Evolutionary conservation across 768 basidiomycete species (phyloP).

Genomic region (Amanita inopinata): DNA sequence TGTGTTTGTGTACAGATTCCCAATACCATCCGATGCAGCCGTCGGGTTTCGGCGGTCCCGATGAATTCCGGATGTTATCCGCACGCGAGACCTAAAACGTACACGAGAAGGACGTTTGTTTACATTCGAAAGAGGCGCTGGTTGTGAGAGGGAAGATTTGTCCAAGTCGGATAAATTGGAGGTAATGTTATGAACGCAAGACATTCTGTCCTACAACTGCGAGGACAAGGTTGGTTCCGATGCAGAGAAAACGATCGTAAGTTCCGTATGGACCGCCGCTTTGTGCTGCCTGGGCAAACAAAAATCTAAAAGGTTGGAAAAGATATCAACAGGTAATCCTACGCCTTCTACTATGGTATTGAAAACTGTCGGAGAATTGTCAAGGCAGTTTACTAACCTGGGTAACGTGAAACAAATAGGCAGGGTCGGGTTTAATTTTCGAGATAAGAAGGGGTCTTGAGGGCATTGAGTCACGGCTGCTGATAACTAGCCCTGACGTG

Average conservation of each 20-base stretch:
- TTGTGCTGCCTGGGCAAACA: not conserved
- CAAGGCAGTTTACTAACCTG: not conserved
- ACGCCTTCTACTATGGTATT: not conserved
- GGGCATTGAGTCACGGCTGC: not conserved
- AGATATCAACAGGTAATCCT: not conserved
- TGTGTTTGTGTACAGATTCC: not conserved
- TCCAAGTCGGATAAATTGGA: no score
- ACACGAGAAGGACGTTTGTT: conserved; percentile 26
- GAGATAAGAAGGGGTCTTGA: not conserved
- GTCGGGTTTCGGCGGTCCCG: conserved; percentile 24
- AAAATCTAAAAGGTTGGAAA: not conserved
- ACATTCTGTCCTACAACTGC: no score
- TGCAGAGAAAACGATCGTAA: not conserved
- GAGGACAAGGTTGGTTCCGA: conserved; percentile 3
- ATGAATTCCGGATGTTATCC: conserved; percentile 63
- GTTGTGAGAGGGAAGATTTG: no score
- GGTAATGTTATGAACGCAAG: no score
- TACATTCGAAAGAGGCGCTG: no score
- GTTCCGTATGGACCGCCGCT: not conserved
- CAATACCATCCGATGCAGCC: not conserved
- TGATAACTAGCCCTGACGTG: no score
- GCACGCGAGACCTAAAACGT: conserved; percentile 66
- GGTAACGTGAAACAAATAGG: not conserved
- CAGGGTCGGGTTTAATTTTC: conserved; percentile 1
- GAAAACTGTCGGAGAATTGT: not conserved